Conservation (phyloP, 441 rosid genomes). For the Jatropha multifida region DNA sequence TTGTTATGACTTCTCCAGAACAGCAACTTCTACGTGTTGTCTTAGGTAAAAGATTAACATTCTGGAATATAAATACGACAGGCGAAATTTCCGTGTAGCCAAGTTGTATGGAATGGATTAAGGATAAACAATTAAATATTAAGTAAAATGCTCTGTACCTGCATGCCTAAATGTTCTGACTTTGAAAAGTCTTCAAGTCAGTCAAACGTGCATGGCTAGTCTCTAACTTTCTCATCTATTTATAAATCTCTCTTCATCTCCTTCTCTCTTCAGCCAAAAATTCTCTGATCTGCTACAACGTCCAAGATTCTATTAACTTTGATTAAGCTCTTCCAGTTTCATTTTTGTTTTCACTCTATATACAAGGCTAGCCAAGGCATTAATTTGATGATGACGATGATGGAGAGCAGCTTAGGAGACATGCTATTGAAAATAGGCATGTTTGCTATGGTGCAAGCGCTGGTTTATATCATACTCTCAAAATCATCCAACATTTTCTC, state of each 20-base stretch:
- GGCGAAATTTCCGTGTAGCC: background rate
- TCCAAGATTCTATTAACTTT: background rate
- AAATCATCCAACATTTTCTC: slow-evolving; percentile 58
- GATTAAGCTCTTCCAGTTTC: background rate
- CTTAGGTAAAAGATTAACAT: background rate
- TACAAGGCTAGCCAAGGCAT: too few species aligned
- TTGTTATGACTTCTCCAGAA: background rate
- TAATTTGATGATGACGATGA: slow-evolving; percentile 9
- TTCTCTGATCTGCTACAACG: background rate
- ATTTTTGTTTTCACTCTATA: too few species aligned
- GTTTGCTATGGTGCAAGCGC: slow-evolving; percentile 46
- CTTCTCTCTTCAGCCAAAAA: background rate
- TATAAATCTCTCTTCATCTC: background rate
- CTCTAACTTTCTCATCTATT: background rate
- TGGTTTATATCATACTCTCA: slow-evolving; percentile 58
- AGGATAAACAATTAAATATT: background rate
- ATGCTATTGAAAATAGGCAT: slow-evolving; percentile 39
- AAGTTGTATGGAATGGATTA: background rate
- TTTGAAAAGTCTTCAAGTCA: slow-evolving; percentile 7
- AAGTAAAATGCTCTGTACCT: background rate
- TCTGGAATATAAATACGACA: background rate
- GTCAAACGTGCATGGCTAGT: slow-evolving; percentile 11
- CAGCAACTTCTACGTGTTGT: slow-evolving; percentile 1
- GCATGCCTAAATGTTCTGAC: background rate
- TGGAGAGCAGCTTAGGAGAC: slow-evolving; percentile 35